phyloP scores from a whole-genome alignment of 495 filamentous ascomycete species.

The Podospora sp. region DNA sequence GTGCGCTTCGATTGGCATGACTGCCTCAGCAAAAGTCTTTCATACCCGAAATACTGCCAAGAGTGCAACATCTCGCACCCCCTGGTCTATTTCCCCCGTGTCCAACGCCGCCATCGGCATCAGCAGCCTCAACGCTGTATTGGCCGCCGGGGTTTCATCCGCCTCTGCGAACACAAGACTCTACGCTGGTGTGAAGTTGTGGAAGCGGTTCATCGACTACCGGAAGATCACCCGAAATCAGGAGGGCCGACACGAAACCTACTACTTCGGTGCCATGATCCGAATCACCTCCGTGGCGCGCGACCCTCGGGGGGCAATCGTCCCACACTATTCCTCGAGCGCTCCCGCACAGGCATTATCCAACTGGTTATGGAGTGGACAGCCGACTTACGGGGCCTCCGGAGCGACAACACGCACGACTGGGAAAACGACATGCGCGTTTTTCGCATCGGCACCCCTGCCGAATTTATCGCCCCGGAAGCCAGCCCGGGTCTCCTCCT shows the following conservation, averaged over 20 bases:
- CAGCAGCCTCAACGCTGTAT: conserved; percentile 15
- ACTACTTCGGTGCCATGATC: conserved; percentile 13
- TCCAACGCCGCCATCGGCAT: conserved; percentile 11
- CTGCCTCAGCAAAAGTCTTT: conserved; percentile 14
- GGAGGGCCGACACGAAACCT: conserved; percentile 11
- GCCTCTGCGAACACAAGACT: conserved; percentile 17
- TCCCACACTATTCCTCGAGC: conserved; percentile 11
- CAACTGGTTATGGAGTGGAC: conserved; percentile 14
- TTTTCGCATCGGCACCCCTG: conserved; percentile 14
- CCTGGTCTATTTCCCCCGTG: conserved; percentile 14
- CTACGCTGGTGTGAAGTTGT: conserved; percentile 15
- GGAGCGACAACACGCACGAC: conserved; percentile 10
- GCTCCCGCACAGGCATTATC: conserved; percentile 9
- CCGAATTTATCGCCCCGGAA: conserved; percentile 16
- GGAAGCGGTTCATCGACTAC: conserved; percentile 16
- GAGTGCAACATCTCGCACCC: conserved; percentile 11
- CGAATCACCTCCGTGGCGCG: conserved; percentile 10
- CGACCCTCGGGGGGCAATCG: conserved; percentile 8
- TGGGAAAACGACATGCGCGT: conserved; percentile 12
- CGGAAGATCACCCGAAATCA: conserved; percentile 14
- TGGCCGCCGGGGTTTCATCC: conserved; percentile 13
- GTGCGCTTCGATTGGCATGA: conserved; percentile 14
- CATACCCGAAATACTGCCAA: conserved; percentile 15
- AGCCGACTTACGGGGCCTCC: conserved; percentile 5
- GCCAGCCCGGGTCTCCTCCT: conserved; percentile 11